Evolutionary conservation across 163 green algal genomes (phyloP).

Genomic region (Scenedesmus sp.): DNA sequence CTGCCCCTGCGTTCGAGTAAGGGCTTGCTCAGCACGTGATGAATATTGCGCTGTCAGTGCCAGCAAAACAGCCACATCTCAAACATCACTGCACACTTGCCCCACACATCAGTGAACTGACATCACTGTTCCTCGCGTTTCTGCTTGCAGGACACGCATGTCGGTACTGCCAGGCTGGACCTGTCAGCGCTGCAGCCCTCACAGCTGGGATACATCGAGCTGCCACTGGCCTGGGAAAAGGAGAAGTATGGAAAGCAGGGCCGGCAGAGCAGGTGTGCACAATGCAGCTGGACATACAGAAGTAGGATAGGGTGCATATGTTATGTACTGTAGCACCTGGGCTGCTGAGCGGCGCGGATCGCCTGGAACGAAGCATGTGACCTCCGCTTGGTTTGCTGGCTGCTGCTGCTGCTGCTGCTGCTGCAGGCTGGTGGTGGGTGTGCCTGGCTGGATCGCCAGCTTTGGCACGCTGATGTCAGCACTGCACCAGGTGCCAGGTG

Average conservation of each 20-base stretch:
- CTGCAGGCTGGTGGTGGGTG: constrained; percentile 4
- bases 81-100: too few relatives aligned
- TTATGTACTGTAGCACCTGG: too few relatives aligned
- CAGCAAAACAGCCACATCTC: too few relatives aligned
- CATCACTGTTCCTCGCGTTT: neutral
- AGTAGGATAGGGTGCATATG: too few relatives aligned
- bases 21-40: too few relatives aligned
- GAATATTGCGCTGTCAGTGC: too few relatives aligned
- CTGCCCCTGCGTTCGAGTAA: too few relatives aligned
- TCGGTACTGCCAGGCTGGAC: constrained; percentile 18
- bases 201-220: constrained; percentile 30
- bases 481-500: constrained; percentile 13
- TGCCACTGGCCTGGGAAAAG: constrained; percentile 10
- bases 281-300: too few relatives aligned
- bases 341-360: too few relatives aligned
- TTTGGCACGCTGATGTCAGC: constrained; percentile 6
- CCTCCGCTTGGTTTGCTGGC: too few relatives aligned
- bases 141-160: neutral
- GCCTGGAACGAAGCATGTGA: too few relatives aligned
- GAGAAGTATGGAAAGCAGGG: constrained; percentile 35
- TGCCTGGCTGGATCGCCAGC: constrained; percentile 21
- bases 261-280: neutral
- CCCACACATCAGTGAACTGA: too few relatives aligned
- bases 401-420: neutral
- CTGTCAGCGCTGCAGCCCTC: constrained; percentile 20